Evolutionary conservation across 2,329 filamentous ascomycete species (phyloP).

Genomic region (Aspergillus felis): DNA sequence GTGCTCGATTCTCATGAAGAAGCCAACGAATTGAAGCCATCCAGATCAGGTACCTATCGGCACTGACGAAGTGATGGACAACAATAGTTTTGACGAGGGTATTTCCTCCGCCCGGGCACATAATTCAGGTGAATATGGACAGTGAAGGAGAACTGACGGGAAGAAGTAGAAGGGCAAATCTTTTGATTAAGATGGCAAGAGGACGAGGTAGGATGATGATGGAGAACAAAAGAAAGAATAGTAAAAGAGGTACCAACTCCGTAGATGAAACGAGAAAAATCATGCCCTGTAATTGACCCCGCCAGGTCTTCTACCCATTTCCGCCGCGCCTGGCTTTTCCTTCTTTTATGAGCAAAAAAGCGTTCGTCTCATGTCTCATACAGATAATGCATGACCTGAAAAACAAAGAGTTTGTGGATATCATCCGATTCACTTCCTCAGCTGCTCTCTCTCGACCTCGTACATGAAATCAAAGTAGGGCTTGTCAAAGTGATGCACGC

Average conservation of each 20-base stretch:
- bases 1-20: not conserved
- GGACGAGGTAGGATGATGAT: not conserved
- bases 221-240: conserved; percentile 21
- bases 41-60: not conserved
- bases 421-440: conserved; percentile 38
- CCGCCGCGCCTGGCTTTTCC: conserved; percentile 19
- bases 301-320: conserved; percentile 24
- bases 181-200: conserved; percentile 28
- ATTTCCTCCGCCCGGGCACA: not conserved
- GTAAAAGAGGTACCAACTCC: conserved; percentile 36
- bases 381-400: conserved; percentile 28
- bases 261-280: conserved; percentile 35
- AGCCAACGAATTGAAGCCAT: not conserved
- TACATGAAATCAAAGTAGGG: conserved; percentile 98
- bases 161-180: conserved; percentile 27
- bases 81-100: not conserved
- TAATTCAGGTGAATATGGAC: not conserved
- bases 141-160: conserved; percentile 3
- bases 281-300: conserved; percentile 26
- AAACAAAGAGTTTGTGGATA: conserved; percentile 11
- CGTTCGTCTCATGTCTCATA: conserved; percentile 36
- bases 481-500: conserved; percentile 98
- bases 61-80: not conserved
- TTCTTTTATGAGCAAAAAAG: conserved; percentile 14
- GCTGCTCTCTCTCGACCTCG: conserved; percentile 87